A percentile compares a stretch with the other conserved stretches of the same genome.
Evolutionary conservation across 805 yeast species (phyloP).

Genomic region (Huiozyma naganishii): DNA sequence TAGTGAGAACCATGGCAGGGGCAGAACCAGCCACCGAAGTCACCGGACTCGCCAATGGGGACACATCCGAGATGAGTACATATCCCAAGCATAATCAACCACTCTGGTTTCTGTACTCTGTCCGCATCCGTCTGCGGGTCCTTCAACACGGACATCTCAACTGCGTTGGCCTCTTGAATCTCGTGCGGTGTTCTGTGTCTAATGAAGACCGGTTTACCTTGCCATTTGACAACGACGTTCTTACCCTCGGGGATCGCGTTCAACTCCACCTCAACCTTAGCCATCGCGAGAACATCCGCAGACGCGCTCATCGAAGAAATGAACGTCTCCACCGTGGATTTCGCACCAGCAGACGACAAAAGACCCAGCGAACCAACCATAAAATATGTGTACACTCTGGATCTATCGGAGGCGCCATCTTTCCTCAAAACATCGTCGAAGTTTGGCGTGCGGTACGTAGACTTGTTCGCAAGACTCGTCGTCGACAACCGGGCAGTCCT

Average conservation of each 20-base stretch:
- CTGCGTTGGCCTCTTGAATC: slow-evolving; percentile 85
- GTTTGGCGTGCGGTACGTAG: slow-evolving; percentile 87
- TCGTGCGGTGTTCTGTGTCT: slow-evolving; percentile 95
- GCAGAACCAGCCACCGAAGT: slow-evolving; percentile 99
- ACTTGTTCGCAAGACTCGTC: slow-evolving; percentile 34
- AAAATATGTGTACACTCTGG: slow-evolving; percentile 86
- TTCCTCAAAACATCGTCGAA: slow-evolving; percentile 70
- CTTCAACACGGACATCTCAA: slow-evolving; percentile 68
- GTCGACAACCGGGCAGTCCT: slow-evolving; percentile 17
- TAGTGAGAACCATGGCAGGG: slow-evolving; percentile 99
- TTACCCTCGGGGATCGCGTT: slow-evolving; percentile 93
- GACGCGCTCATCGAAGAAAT: slow-evolving; percentile 92
- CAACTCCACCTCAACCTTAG: slow-evolving; percentile 95
- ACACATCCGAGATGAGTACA: slow-evolving; percentile 99
- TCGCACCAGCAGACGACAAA: slow-evolving; percentile 86
- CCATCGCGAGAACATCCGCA: slow-evolving; percentile 98
- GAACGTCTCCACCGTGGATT: slow-evolving; percentile 90
- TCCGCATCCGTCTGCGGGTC: slow-evolving; percentile 91
- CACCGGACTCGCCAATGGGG: slow-evolving; percentile 99
- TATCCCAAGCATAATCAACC: slow-evolving; percentile 98
- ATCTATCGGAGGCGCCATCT: slow-evolving; percentile 56
- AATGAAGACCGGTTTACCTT: slow-evolving; percentile 98
- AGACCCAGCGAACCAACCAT: slow-evolving; percentile 95
- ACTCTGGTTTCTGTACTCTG: slow-evolving; percentile 93
- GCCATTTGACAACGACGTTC: slow-evolving; percentile 98